Evolutionary conservation across 805 yeast species (phyloP).

Genomic region (Candida insectorum): DNA sequence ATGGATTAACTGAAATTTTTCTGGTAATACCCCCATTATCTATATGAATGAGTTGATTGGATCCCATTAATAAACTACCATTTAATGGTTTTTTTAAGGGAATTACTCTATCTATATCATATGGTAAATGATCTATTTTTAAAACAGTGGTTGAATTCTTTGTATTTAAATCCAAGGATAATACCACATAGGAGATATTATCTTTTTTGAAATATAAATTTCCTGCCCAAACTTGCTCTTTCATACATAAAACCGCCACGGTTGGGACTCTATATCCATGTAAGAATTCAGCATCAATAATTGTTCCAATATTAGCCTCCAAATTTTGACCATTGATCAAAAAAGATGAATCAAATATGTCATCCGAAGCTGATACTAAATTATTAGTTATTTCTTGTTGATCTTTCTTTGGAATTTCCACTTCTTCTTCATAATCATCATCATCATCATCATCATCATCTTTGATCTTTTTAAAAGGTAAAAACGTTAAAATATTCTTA

Average conservation of each 20-base stretch:
- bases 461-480: conserved; percentile 58
- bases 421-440: conserved; percentile 8
- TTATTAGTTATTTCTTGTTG: background rate
- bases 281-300: conserved; percentile 70
- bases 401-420: conserved; percentile 3
- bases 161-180: conserved; percentile 62
- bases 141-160: conserved; percentile 65
- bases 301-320: conserved; percentile 54
- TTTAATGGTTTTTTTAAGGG: conserved; percentile 65
- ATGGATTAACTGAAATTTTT: conserved; percentile 62
- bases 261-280: conserved; percentile 82
- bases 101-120: conserved; percentile 62
- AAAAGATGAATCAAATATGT: conserved; percentile 51
- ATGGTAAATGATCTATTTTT: conserved; percentile 64
- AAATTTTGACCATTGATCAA: conserved; percentile 56
- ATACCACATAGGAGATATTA: conserved; percentile 55
- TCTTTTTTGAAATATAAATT: conserved; percentile 59
- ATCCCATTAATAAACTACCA: conserved; percentile 69
- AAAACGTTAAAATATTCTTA: conserved; percentile 65
- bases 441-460: conserved; percentile 35
- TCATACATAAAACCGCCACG: conserved; percentile 59
- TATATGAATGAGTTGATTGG: conserved; percentile 72
- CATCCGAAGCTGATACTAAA: too few relatives aligned
- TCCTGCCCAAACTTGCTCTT: conserved; percentile 74
- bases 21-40: conserved; percentile 72